These are phyloP conservation scores for Salpingoeca rosetta DNA, from an alignment of 78 protist species.

Conservation along the genomic window DNA sequence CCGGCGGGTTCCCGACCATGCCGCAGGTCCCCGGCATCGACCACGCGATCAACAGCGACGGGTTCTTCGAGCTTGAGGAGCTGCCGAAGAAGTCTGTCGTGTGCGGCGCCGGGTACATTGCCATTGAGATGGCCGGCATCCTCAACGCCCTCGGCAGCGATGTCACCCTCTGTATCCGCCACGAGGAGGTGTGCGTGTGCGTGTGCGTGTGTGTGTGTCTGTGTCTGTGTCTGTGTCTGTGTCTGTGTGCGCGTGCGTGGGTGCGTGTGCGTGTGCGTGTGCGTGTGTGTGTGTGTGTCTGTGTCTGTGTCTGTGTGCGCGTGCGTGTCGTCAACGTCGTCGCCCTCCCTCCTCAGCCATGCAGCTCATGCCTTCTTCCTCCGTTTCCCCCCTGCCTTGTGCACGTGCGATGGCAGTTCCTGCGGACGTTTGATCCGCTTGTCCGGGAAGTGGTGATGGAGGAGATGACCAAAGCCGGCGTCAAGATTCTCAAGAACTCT, in stretches of 20 bases:
- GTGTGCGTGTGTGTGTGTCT: no score
- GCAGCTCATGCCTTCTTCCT: no score
- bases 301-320: no score
- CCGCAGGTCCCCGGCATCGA: conserved; percentile 63
- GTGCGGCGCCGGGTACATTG: conserved; percentile 73
- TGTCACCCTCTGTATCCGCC: conserved; percentile 38
- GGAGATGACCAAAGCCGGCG: conserved; percentile 41
- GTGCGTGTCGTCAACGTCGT: no score
- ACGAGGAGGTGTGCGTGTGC: background rate
- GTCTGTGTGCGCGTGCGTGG: no score
- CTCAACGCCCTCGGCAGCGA: conserved; percentile 52
- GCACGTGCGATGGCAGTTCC: conserved; percentile 25
- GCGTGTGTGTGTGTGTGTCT: no score
- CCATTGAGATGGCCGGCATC: conserved; percentile 78
- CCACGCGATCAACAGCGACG: conserved; percentile 56
- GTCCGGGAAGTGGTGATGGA: conserved; percentile 20
- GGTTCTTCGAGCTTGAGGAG: conserved; percentile 56
- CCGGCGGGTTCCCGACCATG: conserved; percentile 58
- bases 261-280: no score
- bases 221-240: no score
- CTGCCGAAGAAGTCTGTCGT: conserved; percentile 47
- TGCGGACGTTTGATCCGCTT: conserved; percentile 64
- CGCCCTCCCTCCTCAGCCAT: no score
- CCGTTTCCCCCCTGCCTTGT: no score
- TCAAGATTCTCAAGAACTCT: conserved; percentile 14